Conservation (phyloP, 495 filamentous ascomycete genomes). For the Mytilinidion resinicola region DNA sequence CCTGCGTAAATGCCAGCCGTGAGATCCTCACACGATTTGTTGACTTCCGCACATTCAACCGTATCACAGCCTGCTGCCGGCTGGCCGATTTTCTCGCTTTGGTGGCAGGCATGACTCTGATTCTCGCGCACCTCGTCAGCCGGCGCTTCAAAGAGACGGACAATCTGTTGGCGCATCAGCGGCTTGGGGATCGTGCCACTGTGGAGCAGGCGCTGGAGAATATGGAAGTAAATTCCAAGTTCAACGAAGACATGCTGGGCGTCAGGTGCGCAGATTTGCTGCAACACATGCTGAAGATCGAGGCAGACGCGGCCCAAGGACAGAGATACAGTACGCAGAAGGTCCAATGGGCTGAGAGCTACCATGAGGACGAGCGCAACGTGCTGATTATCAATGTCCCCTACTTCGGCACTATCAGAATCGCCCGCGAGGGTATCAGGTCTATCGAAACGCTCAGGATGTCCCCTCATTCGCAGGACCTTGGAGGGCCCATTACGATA, state of each 20-base stretch:
- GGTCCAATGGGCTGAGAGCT: neutral
- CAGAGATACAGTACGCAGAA: neutral
- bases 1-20: constrained; percentile 35
- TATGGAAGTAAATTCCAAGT: constrained; percentile 23
- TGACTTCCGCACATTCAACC: constrained; percentile 29
- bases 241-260: constrained; percentile 4
- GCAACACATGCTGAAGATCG: constrained; percentile 3
- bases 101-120: constrained; percentile 23
- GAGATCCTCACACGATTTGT: constrained; percentile 36
- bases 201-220: constrained; percentile 39
- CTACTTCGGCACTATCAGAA: constrained; percentile 9
- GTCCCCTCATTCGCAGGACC: neutral
- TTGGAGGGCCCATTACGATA: neutral
- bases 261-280: constrained; percentile 6
- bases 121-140: constrained; percentile 31
- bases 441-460: neutral
- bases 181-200: constrained; percentile 40
- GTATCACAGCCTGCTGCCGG: constrained; percentile 32
- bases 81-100: constrained; percentile 39
- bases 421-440: constrained; percentile 1
- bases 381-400: constrained; percentile 3
- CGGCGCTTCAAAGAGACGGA: neutral
- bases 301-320: constrained; percentile 5
- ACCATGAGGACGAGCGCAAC: neutral
- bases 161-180: constrained; percentile 38